Evolutionary conservation across 108 stramenopile genomes (phyloP), one percentile per base, ranked within the genome.

Genomic region (Chaetoceros tenuissimus): DNA sequence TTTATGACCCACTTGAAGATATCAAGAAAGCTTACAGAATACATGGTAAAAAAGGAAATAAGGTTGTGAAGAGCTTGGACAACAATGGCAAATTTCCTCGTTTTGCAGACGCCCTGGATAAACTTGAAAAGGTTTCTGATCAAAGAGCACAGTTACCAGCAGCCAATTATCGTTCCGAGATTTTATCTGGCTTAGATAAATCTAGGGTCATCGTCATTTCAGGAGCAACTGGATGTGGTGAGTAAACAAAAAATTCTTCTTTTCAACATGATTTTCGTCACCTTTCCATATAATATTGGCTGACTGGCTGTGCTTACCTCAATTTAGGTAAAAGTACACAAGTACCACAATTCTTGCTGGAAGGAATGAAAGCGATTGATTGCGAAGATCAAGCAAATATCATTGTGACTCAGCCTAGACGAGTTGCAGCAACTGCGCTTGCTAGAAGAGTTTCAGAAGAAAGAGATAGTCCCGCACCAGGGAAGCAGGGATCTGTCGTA

Each of bases 401-500:
- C 52, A 54, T 94, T 48, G 89, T 93, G 1, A 93, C 96, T 3
- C 94, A 97, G 74, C 94, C 96, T 23, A 69, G 95, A 28, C 69
- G 87, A 48, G 84, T 97, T 25, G 84, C 90, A 28, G 94, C 95
- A 43, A 90, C 81, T 17, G 68, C 87, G n/a, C 69, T 97, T 13
- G 94, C 94, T 3, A 80, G 95, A 43, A 86, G 95, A 24, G 94
- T 97, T 19, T 79, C 94, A 18, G 48, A 60, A 21, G 95, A 97
- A 63, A 53, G 80, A 31, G 58, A 58, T 24, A 76, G 71, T 56
- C 74, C 77, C 28, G 24, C 62, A 2, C 79, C 78, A 13, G 75
- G 72, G n/a, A 24, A 24, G 16, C 17, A 46, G 40, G 80, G 62
- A 46, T 79, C 78, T 50, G 48, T 60, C 17, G 79, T 94, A 21